Evolutionary conservation across 345 rosid species (phyloP).

Genomic region (Crucihimalaya himalaica): DNA sequence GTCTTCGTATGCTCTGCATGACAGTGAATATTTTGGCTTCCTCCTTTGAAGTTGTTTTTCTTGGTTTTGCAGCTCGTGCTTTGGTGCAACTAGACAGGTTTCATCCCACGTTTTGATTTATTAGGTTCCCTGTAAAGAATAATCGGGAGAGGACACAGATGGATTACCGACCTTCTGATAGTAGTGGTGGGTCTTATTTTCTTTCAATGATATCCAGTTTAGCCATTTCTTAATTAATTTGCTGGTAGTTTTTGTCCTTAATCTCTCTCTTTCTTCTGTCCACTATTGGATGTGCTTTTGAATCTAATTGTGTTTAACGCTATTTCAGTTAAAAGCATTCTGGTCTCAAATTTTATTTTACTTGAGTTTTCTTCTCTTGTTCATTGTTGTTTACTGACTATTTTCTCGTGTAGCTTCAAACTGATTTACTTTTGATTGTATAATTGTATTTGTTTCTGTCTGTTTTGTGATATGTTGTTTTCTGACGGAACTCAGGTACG

Average conservation of each 20-base stretch:
- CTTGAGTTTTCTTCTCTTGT: neutral
- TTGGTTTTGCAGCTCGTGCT: slow-evolving; percentile 34
- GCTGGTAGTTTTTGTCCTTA: neutral
- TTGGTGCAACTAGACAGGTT: slow-evolving; percentile 12
- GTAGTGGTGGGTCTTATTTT: slow-evolving; percentile 59
- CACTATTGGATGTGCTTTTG: neutral
- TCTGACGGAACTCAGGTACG: slow-evolving; percentile 64
- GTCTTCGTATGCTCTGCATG: neutral
- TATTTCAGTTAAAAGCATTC: neutral
- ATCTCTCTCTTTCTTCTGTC: neutral
- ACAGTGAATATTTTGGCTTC: neutral
- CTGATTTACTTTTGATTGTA: slow-evolving; percentile 10
- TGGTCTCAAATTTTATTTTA: neutral
- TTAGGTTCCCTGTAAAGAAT: slow-evolving; percentile 17
- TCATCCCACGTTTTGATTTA: slow-evolving; percentile 22
- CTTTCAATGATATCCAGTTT: neutral
- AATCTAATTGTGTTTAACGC: neutral
- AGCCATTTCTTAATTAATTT: neutral
- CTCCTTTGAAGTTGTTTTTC: neutral
- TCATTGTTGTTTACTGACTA: neutral
- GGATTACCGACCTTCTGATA: slow-evolving; percentile 68
- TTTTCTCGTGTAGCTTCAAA: neutral
- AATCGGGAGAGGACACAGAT: slow-evolving; percentile 35
- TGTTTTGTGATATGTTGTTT: slow-evolving; percentile 10
- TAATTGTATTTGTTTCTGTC: slow-evolving; percentile 3